Base-by-base conservation (phyloP, 345 rosid species). In the Aethionema arabicum region DNA sequence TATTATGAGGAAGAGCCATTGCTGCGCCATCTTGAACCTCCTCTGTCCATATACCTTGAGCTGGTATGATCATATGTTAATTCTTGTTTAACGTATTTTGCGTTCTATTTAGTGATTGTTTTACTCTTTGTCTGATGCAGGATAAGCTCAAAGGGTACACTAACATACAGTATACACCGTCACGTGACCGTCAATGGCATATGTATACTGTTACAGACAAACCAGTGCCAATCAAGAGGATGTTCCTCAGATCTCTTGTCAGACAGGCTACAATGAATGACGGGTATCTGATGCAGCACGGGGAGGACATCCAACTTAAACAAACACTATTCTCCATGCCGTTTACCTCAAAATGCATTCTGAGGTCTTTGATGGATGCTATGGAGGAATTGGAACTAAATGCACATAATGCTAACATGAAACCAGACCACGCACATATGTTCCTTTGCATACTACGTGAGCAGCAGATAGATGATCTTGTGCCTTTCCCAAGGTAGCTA, bases 341-440 rank as follows among this genome's bases (percentile, higher is more conserved):
- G 12, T 88, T 80, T 76, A 88, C 95, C 7, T 84, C 96, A 13
- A 82, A 82, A 74, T 83, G 96, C 75, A 78, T 95, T 67, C 76
- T 86, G 78, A 86, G 93, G 78, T 88, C 96, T 39, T 76, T 95
- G 74, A 79, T 86, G 75, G 77, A 79, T 74, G 97, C 97, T 54
- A 86, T 95, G 97, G 99, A 95, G 75, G 99, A 95, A 74, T 78
- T 95, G 76, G 99, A 95, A 75, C 87, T 95, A 58, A 86, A 90
- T 71, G 76, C 80, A 58, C 99, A 95, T 70, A 95, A 80, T 78
- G 82, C 95, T 65, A 74, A 81, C 52, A 70, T 82, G 66, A 90
- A 82, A 77, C 79, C 82, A 40, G 99, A 90, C 68, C 95, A 90
- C 65, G 95, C 91, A 38, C 95, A 95, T 63, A 87, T 95, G 99